A percentile compares a stretch with the other conserved stretches of the same genome.
Evolutionary conservation across 2,329 filamentous ascomycete species (phyloP).

Genomic region (Neonectria ditissima): DNA sequence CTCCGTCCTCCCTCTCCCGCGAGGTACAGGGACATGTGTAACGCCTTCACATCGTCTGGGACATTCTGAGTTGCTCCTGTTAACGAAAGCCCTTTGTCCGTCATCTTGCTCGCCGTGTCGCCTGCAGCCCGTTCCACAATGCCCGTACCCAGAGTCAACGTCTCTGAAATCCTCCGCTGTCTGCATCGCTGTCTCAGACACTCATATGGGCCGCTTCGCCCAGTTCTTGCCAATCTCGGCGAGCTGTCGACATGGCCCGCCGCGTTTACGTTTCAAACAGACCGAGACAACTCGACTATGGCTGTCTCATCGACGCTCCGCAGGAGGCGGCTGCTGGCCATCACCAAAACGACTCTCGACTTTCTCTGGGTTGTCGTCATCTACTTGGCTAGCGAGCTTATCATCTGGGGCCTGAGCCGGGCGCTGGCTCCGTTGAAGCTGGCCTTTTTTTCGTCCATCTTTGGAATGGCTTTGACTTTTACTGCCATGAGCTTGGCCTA

Average conservation of each 20-base stretch:
- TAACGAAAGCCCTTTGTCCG: conserved; percentile 24
- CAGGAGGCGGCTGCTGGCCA: conserved; percentile 28
- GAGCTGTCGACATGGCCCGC: conserved; percentile 25
- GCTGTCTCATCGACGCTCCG: conserved; percentile 32
- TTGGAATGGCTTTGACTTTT: conserved; percentile 60
- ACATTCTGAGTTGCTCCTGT: conserved; percentile 16
- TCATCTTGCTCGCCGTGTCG: conserved; percentile 15
- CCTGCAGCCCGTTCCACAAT: conserved; percentile 39
- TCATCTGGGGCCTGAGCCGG: conserved; percentile 58
- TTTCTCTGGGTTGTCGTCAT: conserved; percentile 52
- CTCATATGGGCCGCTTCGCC: conserved; percentile 39
- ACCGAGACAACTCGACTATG: conserved; percentile 40
- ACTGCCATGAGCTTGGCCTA: conserved; percentile 47
- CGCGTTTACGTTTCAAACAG: conserved; percentile 38
- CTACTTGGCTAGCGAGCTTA: conserved; percentile 57
- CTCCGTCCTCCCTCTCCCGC: conserved; percentile 29
- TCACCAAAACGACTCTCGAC: conserved; percentile 23
- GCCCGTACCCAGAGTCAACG: conserved; percentile 31
- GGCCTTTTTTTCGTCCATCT: conserved; percentile 61
- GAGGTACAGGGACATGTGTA: conserved; percentile 37
- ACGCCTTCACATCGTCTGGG: conserved; percentile 24
- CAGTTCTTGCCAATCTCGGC: conserved; percentile 22
- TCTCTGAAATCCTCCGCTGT: conserved; percentile 41
- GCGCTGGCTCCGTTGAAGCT: conserved; percentile 48
- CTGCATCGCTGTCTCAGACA: conserved; percentile 46